Evolutionary conservation across 116 monocot species (phyloP).

Genomic region (Thalassia testudinum): DNA sequence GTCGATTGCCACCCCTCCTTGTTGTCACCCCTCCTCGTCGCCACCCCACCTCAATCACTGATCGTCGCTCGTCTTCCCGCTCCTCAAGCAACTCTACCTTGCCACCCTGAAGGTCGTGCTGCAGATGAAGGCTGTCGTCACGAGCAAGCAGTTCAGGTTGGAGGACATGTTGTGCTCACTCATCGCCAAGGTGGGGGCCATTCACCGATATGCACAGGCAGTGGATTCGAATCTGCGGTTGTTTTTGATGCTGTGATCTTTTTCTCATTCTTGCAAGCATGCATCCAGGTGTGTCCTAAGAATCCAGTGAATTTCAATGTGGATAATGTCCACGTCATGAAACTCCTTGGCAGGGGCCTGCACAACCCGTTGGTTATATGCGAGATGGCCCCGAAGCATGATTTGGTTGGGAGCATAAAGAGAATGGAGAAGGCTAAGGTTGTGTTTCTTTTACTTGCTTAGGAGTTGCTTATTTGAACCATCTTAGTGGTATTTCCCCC

Average conservation of each 20-base stretch:
- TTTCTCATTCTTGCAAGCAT: slow-evolving; percentile 37
- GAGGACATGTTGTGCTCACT: slow-evolving; percentile 92
- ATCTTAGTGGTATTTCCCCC: too few relatives aligned
- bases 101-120: slow-evolving; percentile 68
- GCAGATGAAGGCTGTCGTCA: slow-evolving; percentile 81
- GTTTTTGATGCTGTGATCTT: not conserved
- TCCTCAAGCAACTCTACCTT: too few relatives aligned
- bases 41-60: too few relatives aligned
- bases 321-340: slow-evolving; percentile 86
- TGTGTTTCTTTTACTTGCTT: not conserved
- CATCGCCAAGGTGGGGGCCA: slow-evolving; percentile 64
- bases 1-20: too few relatives aligned
- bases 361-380: slow-evolving; percentile 57
- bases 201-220: not conserved
- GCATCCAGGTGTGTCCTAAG: slow-evolving; percentile 97
- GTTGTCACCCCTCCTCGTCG: too few relatives aligned
- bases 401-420: slow-evolving; percentile 76
- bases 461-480: too few relatives aligned
- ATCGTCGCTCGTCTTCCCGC: too few relatives aligned
- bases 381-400: slow-evolving; percentile 83
- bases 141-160: slow-evolving; percentile 92
- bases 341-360: slow-evolving; percentile 86
- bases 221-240: not conserved
- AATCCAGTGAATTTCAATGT: slow-evolving; percentile 89
- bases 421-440: slow-evolving; percentile 88